These are phyloP conservation scores for Tolypocladium ovalisporum DNA, from an alignment of 2,329 filamentous ascomycete genomes.

Conservation along the genomic window DNA sequence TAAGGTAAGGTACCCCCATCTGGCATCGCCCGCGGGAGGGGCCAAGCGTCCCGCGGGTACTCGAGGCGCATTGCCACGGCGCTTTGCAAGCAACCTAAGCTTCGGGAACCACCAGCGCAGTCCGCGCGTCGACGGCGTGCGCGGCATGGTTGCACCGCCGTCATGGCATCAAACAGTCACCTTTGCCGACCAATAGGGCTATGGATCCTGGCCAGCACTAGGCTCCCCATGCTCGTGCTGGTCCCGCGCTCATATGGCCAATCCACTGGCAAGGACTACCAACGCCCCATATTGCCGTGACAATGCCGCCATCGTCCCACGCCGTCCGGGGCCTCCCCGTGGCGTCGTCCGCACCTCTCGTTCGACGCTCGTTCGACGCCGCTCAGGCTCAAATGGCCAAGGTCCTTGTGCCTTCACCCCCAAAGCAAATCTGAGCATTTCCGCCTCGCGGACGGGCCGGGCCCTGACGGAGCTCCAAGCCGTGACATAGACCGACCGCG, in stretches of 20 bases:
- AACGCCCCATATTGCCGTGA: background rate
- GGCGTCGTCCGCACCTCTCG: background rate
- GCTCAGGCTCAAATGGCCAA: too few species aligned
- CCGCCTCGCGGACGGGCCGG: background rate
- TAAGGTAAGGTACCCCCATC: too few species aligned
- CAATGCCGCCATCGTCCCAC: background rate
- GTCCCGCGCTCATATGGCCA: background rate
- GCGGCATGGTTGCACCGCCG: background rate
- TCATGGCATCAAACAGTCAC: background rate
- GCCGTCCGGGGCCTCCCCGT: background rate
- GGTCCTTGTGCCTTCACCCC: too few species aligned
- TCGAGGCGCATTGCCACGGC: background rate
- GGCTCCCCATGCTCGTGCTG: background rate
- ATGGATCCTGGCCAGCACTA: background rate
- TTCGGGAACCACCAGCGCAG: background rate
- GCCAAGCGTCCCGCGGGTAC: background rate
- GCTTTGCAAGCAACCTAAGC: background rate
- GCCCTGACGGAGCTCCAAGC: background rate
- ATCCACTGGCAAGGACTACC: too few species aligned
- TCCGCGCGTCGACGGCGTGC: background rate
- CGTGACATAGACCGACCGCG: background rate
- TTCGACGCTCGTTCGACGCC: background rate
- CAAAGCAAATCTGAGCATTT: background rate
- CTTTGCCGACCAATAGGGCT: background rate
- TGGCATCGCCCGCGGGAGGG: background rate